These are phyloP conservation scores for Westerdykella ornata DNA, from an alignment of 2,329 filamentous ascomycete genomes.

Conservation along the genomic window DNA sequence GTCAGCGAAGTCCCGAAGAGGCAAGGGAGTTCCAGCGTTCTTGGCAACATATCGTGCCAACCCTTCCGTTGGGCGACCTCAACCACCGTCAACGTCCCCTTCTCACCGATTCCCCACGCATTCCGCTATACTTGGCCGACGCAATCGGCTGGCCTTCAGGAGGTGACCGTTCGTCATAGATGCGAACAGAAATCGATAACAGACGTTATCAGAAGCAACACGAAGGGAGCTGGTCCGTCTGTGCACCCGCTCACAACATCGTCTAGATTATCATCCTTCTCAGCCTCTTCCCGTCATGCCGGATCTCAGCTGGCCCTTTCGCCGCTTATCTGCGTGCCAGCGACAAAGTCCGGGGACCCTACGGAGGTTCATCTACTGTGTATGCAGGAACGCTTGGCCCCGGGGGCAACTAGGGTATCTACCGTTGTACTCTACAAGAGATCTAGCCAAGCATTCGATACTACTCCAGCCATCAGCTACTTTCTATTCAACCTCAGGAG, in stretches of 20 bases:
- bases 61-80: background rate
- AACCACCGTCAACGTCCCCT: background rate
- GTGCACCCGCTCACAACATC: background rate
- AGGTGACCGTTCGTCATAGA: no score
- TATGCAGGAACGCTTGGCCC: no score
- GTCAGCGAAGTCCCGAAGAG: no score
- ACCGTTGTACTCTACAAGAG: no score
- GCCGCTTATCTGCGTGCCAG: no score
- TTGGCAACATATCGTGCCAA: background rate
- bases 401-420: no score
- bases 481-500: no score
- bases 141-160: background rate
- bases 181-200: background rate
- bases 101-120: background rate
- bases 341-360: no score
- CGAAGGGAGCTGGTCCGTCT: background rate
- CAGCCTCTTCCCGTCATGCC: background rate
- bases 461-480: no score
- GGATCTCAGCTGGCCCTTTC: no score
- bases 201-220: background rate
- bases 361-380: no score
- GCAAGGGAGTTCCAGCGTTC: background rate
- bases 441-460: no score
- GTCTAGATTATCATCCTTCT: background rate
- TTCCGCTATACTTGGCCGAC: background rate